Evolutionary conservation across 2,329 filamentous ascomycete genomes (phyloP).

Genomic region (Emergomyces pasteurianus): DNA sequence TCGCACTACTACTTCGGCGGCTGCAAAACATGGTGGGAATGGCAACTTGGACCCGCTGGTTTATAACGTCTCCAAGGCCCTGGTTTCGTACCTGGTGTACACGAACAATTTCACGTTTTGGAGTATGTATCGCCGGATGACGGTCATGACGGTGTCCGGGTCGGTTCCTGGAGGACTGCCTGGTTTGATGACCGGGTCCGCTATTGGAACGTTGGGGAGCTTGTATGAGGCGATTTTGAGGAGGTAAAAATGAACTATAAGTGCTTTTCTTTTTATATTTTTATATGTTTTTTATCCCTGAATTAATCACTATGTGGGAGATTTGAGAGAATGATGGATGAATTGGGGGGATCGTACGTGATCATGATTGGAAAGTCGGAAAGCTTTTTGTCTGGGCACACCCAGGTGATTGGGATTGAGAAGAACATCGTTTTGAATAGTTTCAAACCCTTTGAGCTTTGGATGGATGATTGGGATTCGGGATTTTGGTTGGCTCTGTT

Average conservation of each 20-base stretch:
- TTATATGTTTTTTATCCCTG: neutral
- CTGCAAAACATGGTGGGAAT: constrained; percentile 37
- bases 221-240: constrained; percentile 37
- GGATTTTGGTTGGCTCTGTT: neutral
- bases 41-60: constrained; percentile 63
- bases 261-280: neutral
- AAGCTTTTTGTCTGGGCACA: neutral
- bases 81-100: constrained; percentile 73
- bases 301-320: neutral
- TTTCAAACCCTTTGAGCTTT: neutral
- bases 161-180: constrained; percentile 28
- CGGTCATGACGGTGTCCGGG: constrained; percentile 26
- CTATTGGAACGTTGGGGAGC: constrained; percentile 30
- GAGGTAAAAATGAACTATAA: constrained; percentile 15
- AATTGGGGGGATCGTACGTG: neutral
- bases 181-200: constrained; percentile 30
- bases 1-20: constrained; percentile 13
- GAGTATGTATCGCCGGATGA: constrained; percentile 23
- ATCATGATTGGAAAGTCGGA: neutral
- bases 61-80: constrained; percentile 79
- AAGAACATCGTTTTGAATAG: neutral
- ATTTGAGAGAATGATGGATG: neutral
- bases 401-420: too few relatives aligned
- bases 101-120: constrained; percentile 36
- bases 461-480: neutral